These are phyloP conservation scores for Pouteria glomerata DNA, from an alignment of 148 eudicot genomes.

Conservation along the genomic window DNA sequence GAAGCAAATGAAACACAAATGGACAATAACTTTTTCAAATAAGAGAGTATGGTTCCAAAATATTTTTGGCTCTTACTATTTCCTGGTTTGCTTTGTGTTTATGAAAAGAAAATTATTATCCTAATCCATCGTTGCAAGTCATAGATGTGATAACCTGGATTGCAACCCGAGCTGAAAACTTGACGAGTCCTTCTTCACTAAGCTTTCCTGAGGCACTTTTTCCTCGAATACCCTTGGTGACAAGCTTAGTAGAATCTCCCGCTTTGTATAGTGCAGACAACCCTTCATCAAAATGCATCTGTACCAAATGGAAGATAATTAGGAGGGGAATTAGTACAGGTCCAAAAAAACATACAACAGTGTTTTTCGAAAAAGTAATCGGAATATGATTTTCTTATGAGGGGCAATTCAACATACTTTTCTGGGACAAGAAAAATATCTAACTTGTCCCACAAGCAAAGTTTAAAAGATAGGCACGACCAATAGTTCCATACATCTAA, in stretches of 20 bases:
- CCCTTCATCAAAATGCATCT: conserved; percentile 97
- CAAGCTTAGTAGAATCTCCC: conserved; percentile 68
- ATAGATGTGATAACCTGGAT: conserved; percentile 59
- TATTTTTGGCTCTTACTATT: no score
- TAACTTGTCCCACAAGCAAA: background rate
- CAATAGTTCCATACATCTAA: background rate
- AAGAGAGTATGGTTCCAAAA: background rate
- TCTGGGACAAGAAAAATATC: background rate
- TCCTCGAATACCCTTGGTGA: conserved; percentile 73
- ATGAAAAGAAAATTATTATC: background rate
- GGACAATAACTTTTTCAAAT: background rate
- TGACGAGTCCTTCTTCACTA: conserved; percentile 89
- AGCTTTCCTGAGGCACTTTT: conserved; percentile 92
- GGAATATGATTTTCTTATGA: background rate
- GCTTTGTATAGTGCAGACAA: conserved; percentile 67
- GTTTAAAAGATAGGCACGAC: background rate
- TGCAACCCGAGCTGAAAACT: conserved; percentile 84
- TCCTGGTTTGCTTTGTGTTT: background rate
- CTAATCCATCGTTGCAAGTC: background rate
- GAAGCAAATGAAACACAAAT: background rate
- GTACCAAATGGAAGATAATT: conserved; percentile 20
- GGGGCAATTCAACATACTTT: background rate
- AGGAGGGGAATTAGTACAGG: background rate
- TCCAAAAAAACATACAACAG: background rate
- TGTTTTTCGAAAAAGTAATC: background rate